Evolutionary conservation across 176 grass and related monocot genomes (phyloP), one percentile per base, ranked within the genome.

Genomic region (Zizania latifolia): DNA sequence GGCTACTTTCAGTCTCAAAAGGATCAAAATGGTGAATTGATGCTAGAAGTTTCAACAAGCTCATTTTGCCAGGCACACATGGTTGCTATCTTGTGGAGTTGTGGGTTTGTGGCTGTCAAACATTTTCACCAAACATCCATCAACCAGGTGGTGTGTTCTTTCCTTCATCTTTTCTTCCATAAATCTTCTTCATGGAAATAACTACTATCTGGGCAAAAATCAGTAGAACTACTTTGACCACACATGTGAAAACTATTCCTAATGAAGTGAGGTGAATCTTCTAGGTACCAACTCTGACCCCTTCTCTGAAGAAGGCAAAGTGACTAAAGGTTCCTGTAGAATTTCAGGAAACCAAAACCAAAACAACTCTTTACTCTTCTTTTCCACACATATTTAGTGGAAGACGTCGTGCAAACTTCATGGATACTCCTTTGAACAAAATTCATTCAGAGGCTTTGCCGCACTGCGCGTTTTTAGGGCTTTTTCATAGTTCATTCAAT

Each of bases 61-160:
- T 33, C 28, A 17, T 70, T 44, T 21, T 55, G 51, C 10, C 53
- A 35, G 70, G 66, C 41, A 63, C 51, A 61, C n/a, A 24, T 35
- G 3, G 14, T 28, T 60, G 53, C 17, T 26, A 12, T 16, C 12
- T 14, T 17, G 27, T 43, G 14, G 43, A 0, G 8, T 14, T 22
- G 27, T 44, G 14, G 43, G 2, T 8, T 14, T 22, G 27, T 44
- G 45, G 44, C 34, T 70, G 65, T 54, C 23, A 22, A 22, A 78
- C 39, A 61, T 50, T 80, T 74, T 75, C 70, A 80, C 77, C 70
- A 80, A 80, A 61, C 51, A 75, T 48, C 39, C 77, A 75, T 70
- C 70, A 80, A 74, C 69, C 60, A 74, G n/a, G 68, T 69, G 54
- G 70, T 75, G 44, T 63, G 38, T 53, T 21, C 28, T 46, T 46